phyloP scores from a whole-genome alignment of 2,329 filamentous ascomycete genomes.

The Tolypocladium album region DNA sequence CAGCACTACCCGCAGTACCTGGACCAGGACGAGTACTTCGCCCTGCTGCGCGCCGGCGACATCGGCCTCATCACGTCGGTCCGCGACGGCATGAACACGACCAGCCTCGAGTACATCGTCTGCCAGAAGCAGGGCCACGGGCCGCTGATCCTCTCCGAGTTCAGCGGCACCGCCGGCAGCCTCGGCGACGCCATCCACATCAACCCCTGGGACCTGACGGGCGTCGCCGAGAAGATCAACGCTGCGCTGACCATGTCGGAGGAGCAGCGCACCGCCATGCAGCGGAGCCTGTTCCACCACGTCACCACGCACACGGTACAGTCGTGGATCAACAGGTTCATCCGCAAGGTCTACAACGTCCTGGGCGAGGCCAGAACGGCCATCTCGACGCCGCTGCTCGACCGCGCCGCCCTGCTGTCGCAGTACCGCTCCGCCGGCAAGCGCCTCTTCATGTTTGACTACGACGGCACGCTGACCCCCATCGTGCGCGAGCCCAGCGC shows the following conservation, averaged over 20 bases:
- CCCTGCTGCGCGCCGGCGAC: conserved; percentile 79
- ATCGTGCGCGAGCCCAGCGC: conserved; percentile 88
- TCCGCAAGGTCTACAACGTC: conserved; percentile 70
- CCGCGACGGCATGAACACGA: conserved; percentile 96
- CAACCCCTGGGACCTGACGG: conserved; percentile 87
- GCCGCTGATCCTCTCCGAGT: conserved; percentile 89
- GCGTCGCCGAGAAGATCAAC: conserved; percentile 76
- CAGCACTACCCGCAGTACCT: conserved; percentile 94
- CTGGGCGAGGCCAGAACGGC: conserved; percentile 66
- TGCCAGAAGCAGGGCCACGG: conserved; percentile 82
- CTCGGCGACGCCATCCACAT: conserved; percentile 84
- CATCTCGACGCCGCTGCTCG: conserved; percentile 70
- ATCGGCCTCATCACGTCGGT: conserved; percentile 93
- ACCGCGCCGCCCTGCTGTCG: conserved; percentile 59
- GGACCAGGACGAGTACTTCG: conserved; percentile 83
- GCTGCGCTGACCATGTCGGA: conserved; percentile 66
- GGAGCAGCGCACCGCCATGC: conserved; percentile 56
- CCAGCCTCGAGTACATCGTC: conserved; percentile 86
- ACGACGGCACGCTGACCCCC: conserved; percentile 90
- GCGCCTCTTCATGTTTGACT: conserved; percentile 96
- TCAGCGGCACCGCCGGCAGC: conserved; percentile 85
- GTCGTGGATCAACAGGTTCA: conserved; percentile 70
- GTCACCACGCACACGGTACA: conserved; percentile 81
- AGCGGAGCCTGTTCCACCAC: conserved; percentile 67
- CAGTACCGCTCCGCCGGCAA: conserved; percentile 67